Conservation (phyloP, 2,329 filamentous ascomycete genomes). For the Fusarium sambucinum region DNA sequence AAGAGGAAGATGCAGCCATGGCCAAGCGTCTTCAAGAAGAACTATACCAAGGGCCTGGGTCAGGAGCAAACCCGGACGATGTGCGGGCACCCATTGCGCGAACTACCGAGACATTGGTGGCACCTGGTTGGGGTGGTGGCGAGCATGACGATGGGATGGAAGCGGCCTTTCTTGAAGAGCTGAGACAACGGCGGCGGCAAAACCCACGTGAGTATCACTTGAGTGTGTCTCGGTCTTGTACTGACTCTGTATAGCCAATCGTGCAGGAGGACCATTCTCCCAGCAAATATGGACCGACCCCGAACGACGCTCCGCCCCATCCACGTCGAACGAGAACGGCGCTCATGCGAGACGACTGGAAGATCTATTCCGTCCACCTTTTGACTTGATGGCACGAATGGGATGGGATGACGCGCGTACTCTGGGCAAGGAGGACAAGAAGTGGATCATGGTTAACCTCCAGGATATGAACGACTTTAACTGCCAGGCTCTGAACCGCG, state of each 20-base stretch:
- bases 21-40: constrained; percentile 92
- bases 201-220: constrained; percentile 49
- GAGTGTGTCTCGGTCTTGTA: constrained; percentile 7
- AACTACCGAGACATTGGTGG: constrained; percentile 91
- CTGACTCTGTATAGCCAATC: constrained; percentile 28
- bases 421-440: constrained; percentile 86
- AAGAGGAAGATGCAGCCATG: constrained; percentile 94
- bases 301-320: constrained; percentile 34
- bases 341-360: constrained; percentile 83
- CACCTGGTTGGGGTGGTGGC: constrained; percentile 67
- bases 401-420: constrained; percentile 88
- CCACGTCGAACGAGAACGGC: constrained; percentile 59
- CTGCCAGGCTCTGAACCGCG: constrained; percentile 92
- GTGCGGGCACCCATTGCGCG: constrained; percentile 91
- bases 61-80: constrained; percentile 62
- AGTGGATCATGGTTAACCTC: constrained; percentile 96
- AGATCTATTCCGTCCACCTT: constrained; percentile 92
- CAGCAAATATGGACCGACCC: constrained; percentile 56
- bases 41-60: constrained; percentile 72
- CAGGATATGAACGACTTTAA: constrained; percentile 95
- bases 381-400: constrained; percentile 84
- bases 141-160: constrained; percentile 65
- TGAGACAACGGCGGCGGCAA: constrained; percentile 62
- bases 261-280: constrained; percentile 53
- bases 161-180: constrained; percentile 73